Base-by-base conservation (phyloP, 2,329 filamentous ascomycete genomes). In the Fusarium sp. region DNA sequence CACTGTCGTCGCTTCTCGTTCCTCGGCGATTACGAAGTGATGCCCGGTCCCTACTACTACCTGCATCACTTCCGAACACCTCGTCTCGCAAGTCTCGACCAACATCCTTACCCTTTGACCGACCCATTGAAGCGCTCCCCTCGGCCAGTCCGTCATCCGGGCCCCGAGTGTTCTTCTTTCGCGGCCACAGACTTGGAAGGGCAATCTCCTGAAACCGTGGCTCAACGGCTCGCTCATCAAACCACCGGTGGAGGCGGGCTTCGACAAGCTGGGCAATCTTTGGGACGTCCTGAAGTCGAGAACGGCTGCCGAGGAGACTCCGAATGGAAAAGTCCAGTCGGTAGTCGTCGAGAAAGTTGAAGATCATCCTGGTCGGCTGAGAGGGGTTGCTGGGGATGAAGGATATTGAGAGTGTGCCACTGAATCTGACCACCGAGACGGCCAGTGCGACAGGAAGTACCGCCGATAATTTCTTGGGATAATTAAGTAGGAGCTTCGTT, bases 401-500 rank as follows among this genome's bases (percentile, higher is more conserved):
- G 1, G 93, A 97, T 46, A 98, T 91, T 46, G 93, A 96, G 16
- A 99, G 82, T 0, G 96, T 99, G 42, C 96, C 96, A 51, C 93
- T 97, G 79, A 99, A 99, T 13, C 96, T 87, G 14, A 97, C 93
- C 14, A 99, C 92, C 14, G 91, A 96, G 11, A 99, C 94, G 0
- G 94, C 91, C 33, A 99, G 83, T 0, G 95, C 96, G 16, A 99
- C 94, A 3, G 96, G 96, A 1, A 99, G 84, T 7, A 97, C 91
- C 0, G 96, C 96, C 6, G 93, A 92, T 58, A 93, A 84, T 7
- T 92, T 92, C 77, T 94, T 96, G 0, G 96, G 96, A 78, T 97
- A 99, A 80, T 99, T 99, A 61, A 99, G 86, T 51, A 97, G 85
- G 67, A 99, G 83, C 74, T 96, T 97, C 3, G 96, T 99, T 82